phyloP scores from a whole-genome alignment of 2,329 filamentous ascomycete genomes.

The Fusarium pseudoanthophilum region DNA sequence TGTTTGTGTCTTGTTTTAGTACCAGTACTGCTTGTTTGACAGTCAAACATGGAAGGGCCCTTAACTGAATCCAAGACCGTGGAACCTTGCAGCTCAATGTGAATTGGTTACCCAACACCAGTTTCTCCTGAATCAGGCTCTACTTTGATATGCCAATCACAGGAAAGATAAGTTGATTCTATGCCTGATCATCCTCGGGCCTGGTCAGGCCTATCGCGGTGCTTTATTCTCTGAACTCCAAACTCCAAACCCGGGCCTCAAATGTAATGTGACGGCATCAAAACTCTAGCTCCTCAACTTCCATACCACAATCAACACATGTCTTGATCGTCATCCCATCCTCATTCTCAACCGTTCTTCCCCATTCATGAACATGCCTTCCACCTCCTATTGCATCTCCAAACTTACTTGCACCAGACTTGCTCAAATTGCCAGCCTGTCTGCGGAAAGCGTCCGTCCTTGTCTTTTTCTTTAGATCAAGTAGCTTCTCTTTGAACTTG shows the following conservation, averaged over 20 bases:
- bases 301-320: slow-evolving; percentile 80
- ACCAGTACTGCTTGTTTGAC: neutral
- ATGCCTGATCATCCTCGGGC: neutral
- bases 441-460: slow-evolving; percentile 88
- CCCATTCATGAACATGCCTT: slow-evolving; percentile 92
- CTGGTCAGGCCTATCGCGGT: neutral
- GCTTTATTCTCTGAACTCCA: neutral
- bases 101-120: neutral
- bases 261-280: neutral
- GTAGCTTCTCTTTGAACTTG: slow-evolving; percentile 89
- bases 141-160: neutral
- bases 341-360: slow-evolving; percentile 73
- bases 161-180: neutral
- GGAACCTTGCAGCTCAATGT: neutral
- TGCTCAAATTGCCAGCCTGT: slow-evolving; percentile 69
- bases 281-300: slow-evolving; percentile 80
- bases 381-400: slow-evolving; percentile 78
- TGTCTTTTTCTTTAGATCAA: slow-evolving; percentile 92
- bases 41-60: neutral
- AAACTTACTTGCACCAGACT: slow-evolving; percentile 68
- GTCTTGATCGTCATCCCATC: slow-evolving; percentile 84
- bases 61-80: neutral
- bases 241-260: neutral
- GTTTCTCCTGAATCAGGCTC: neutral
- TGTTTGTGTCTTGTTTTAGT: neutral